Conservation (phyloP, 441 rosid genomes). For the Kokia cookei region DNA sequence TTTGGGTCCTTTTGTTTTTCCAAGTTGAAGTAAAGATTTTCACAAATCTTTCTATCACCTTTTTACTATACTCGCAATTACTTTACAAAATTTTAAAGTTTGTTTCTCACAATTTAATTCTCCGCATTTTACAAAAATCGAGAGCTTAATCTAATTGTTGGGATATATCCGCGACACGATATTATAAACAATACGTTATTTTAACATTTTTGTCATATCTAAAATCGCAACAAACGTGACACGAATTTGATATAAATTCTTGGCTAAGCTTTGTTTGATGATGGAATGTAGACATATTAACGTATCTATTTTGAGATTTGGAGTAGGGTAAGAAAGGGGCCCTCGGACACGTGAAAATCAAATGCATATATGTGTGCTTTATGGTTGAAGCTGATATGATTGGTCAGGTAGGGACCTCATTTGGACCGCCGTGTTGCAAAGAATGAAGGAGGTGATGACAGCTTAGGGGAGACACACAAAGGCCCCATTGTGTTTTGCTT, state of each 20-base stretch:
- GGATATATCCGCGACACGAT: no score
- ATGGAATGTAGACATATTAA: conserved; percentile 26
- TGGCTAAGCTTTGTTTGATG: no score
- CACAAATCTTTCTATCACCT: neutral
- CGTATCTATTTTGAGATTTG: conserved; percentile 31
- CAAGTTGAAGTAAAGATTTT: neutral
- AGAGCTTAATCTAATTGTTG: no score
- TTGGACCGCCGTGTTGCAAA: neutral
- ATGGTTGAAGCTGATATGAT: neutral
- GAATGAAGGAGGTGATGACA: neutral
- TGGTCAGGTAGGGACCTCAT: neutral
- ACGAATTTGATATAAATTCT: no score
- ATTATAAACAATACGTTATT: no score
- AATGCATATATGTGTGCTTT: neutral
- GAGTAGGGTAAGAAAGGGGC: neutral
- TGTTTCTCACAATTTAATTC: no score
- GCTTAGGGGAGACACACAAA: neutral
- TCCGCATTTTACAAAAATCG: no score
- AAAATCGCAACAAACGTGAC: no score
- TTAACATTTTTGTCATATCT: no score
- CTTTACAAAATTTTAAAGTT: no score
- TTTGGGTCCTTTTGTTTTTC: neutral
- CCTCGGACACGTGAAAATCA: neutral
- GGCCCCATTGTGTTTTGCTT: neutral
- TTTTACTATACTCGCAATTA: neutral